A percentile compares a stretch with the other conserved stretches of the same genome.
Conservation (phyloP, 148 eudicot species). For the Fallopia convolvulus region DNA sequence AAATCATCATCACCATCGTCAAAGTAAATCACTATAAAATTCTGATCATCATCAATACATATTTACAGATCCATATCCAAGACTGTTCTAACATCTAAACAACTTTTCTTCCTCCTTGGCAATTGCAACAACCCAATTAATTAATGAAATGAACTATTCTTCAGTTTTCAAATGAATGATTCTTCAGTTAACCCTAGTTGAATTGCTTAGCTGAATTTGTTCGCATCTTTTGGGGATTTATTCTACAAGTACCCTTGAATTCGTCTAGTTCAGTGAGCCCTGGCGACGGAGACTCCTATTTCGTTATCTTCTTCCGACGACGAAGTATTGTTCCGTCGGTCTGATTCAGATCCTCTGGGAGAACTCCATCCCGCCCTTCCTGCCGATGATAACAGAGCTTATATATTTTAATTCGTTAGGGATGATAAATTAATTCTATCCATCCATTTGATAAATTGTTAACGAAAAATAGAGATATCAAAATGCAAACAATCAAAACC, state of each 20-base stretch:
- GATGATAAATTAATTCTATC: too few relatives aligned
- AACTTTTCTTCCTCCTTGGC: neutral
- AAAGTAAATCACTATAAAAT: neutral
- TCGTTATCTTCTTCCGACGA: slow-evolving; percentile 1
- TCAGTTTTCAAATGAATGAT: neutral
- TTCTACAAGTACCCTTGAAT: slow-evolving; percentile 23
- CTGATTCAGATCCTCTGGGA: slow-evolving; percentile 9
- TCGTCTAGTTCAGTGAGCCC: slow-evolving; percentile 26
- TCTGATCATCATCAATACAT: neutral
- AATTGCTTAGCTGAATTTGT: too few relatives aligned
- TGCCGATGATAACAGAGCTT: slow-evolving; percentile 8
- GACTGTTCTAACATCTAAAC: neutral
- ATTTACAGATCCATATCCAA: neutral
- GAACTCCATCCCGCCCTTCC: neutral
- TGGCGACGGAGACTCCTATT: neutral
- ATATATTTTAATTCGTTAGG: too few relatives aligned
- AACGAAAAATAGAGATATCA: too few relatives aligned
- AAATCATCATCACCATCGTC: neutral
- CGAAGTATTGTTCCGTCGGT: slow-evolving; percentile 8
- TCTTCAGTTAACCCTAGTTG: neutral
- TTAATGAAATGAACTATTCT: neutral
- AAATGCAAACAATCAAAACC: too few relatives aligned
- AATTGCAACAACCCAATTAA: neutral
- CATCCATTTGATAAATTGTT: too few relatives aligned
- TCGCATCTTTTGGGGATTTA: too few relatives aligned